Evolutionary conservation across 192 early-diverging fungal species (phyloP).

Genomic region (Entophlyctis luteolus): DNA sequence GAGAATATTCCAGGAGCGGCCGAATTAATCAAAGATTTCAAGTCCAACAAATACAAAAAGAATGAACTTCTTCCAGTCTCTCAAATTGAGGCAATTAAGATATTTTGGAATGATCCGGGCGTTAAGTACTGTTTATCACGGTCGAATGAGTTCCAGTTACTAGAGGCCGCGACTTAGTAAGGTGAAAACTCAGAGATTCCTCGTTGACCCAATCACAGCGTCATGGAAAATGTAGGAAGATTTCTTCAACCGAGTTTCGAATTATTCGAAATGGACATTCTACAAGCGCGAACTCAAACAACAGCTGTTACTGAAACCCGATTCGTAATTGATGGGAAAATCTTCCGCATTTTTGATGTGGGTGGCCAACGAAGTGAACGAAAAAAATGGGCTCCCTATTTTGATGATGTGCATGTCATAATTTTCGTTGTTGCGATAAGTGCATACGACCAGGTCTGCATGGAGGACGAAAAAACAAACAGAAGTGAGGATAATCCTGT

Average conservation of each 20-base stretch:
- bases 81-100: constrained; percentile 69
- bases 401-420: constrained; percentile 92
- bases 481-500: constrained; percentile 29
- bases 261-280: constrained; percentile 91
- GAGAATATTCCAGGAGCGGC: too few relatives aligned
- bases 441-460: constrained; percentile 89
- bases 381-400: constrained; percentile 98
- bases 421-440: constrained; percentile 91
- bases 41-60: too few relatives aligned
- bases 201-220: constrained; percentile 30
- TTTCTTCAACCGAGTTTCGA: constrained; percentile 73
- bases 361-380: constrained; percentile 95
- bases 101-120: constrained; percentile 77
- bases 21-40: too few relatives aligned
- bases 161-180: constrained; percentile 90
- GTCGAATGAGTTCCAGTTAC: constrained; percentile 87
- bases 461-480: constrained; percentile 35
- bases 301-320: constrained; percentile 93
- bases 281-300: constrained; percentile 90
- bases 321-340: constrained; percentile 80
- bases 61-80: too few relatives aligned
- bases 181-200: constrained; percentile 18
- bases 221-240: constrained; percentile 85
- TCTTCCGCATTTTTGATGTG: constrained; percentile 95
- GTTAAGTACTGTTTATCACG: constrained; percentile 76